These are phyloP conservation scores for Hansenula anomala DNA, from an alignment of 1,139 yeast genomes.

Conservation along the genomic window DNA sequence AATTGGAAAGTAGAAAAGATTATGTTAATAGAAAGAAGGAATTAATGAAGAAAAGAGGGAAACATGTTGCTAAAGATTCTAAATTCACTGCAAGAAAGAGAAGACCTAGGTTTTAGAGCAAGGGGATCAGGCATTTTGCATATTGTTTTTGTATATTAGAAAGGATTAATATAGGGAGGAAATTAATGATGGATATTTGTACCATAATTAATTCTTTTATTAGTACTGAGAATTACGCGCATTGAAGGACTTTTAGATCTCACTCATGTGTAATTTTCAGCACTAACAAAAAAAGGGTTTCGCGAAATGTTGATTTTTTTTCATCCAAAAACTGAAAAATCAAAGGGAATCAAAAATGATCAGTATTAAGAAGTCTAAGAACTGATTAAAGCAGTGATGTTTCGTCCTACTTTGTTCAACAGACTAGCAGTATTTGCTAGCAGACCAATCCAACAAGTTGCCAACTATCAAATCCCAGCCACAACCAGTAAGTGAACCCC, in stretches of 20 bases:
- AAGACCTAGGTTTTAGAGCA: constrained; percentile 74
- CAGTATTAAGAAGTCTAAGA: no score
- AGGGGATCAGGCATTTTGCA: no score
- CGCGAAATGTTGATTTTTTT: background rate
- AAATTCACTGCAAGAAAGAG: constrained; percentile 93
- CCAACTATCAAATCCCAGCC: constrained; percentile 18
- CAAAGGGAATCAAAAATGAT: no score
- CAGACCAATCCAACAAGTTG: constrained; percentile 8
- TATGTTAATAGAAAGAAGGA: constrained; percentile 90
- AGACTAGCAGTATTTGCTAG: background rate
- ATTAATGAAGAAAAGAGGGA: constrained; percentile 87
- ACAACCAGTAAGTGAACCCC: constrained; percentile 15
- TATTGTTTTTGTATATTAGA: no score
- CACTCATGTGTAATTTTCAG: constrained; percentile 4
- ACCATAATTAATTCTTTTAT: background rate
- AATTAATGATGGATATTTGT: no score
- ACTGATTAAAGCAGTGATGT: no score
- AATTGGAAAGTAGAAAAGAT: constrained; percentile 70
- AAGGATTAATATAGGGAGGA: no score
- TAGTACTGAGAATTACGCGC: background rate
- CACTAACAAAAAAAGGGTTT: constrained; percentile 3
- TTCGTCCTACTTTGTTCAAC: constrained; percentile 5
- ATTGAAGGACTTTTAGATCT: no score
- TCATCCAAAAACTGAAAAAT: background rate
- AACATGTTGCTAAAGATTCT: constrained; percentile 82